Evolutionary conservation across 129 eudicot genomes (phyloP).

Genomic region (Flaveria sonorensis): DNA sequence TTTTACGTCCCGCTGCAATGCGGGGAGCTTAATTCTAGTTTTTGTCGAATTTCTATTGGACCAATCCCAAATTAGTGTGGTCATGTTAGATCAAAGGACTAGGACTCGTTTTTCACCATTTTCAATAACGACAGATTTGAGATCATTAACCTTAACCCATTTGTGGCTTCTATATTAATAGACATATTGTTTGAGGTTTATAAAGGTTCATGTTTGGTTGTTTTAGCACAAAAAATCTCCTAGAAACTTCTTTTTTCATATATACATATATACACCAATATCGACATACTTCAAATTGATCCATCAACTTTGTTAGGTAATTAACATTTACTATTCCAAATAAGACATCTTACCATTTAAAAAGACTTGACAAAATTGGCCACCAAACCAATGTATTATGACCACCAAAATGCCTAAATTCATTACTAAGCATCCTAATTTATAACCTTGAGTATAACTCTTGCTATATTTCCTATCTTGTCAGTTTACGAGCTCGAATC

Average conservation of each 20-base stretch:
- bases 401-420: constrained; percentile 19
- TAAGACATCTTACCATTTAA: constrained; percentile 45
- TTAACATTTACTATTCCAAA: constrained; percentile 31
- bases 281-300: not conserved
- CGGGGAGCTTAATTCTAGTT: too few relatives aligned
- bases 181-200: not conserved
- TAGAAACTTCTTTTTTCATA: not conserved
- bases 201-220: not conserved
- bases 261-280: not conserved
- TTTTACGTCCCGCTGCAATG: too few relatives aligned
- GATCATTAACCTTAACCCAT: too few relatives aligned
- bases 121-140: too few relatives aligned
- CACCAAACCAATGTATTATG: constrained; percentile 37
- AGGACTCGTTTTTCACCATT: too few relatives aligned
- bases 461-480: not conserved
- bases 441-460: constrained; percentile 7
- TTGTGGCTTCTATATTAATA: too few relatives aligned
- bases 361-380: constrained; percentile 35
- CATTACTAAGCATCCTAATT: constrained; percentile 22
- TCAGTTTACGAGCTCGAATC: constrained; percentile 4
- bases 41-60: too few relatives aligned
- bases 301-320: constrained; percentile 26
- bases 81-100: too few relatives aligned
- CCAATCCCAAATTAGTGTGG: too few relatives aligned
- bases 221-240: not conserved